A percentile compares a stretch with the other conserved stretches of the same genome.
These are phyloP conservation scores for Diplocarpon mali DNA, from an alignment of 2,329 filamentous ascomycete species.

Conservation along the genomic window DNA sequence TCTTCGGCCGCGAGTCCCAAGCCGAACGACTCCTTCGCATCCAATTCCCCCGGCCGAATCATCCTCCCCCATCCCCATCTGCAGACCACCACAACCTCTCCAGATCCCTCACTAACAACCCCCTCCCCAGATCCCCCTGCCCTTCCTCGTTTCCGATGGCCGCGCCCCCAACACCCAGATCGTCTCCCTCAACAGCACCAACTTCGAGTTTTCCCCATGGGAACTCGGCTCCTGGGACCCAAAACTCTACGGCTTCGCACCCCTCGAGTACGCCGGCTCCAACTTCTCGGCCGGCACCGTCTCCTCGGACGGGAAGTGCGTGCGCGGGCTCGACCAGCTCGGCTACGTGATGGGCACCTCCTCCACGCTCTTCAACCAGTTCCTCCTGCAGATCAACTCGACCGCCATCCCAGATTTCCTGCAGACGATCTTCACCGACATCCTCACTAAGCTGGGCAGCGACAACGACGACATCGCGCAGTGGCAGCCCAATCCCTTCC, in stretches of 20 bases:
- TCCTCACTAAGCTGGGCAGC: slow-evolving; percentile 45
- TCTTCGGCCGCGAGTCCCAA: too few species aligned
- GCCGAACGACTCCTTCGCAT: too few species aligned
- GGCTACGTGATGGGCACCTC: slow-evolving; percentile 82
- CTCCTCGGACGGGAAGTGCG: slow-evolving; percentile 45
- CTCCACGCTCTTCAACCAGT: slow-evolving; percentile 73
- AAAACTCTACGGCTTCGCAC: slow-evolving; percentile 59
- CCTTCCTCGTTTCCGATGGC: slow-evolving; percentile 60
- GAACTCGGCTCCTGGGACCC: slow-evolving; percentile 72
- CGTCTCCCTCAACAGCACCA: slow-evolving; percentile 60
- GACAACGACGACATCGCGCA: slow-evolving; percentile 62
- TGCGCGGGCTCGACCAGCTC: slow-evolving; percentile 71
- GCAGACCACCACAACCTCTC: too few species aligned
- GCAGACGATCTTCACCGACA: slow-evolving; percentile 37
- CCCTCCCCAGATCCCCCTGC: slow-evolving; percentile 48
- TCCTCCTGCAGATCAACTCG: slow-evolving; percentile 53
- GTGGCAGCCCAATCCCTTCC: slow-evolving; percentile 69
- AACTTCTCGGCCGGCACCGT: slow-evolving; percentile 56
- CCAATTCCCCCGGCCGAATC: too few species aligned
- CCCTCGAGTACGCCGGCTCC: slow-evolving; percentile 60
- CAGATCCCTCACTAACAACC: slow-evolving; percentile 54
- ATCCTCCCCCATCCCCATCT: slow-evolving; percentile 51
- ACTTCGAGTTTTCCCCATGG: slow-evolving; percentile 70
- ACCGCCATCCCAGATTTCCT: slow-evolving; percentile 36
- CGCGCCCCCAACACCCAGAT: slow-evolving; percentile 49